Evolutionary conservation across 345 rosid genomes (phyloP), one percentile per base, ranked within the genome.

Genomic region (Triadica sebifera): DNA sequence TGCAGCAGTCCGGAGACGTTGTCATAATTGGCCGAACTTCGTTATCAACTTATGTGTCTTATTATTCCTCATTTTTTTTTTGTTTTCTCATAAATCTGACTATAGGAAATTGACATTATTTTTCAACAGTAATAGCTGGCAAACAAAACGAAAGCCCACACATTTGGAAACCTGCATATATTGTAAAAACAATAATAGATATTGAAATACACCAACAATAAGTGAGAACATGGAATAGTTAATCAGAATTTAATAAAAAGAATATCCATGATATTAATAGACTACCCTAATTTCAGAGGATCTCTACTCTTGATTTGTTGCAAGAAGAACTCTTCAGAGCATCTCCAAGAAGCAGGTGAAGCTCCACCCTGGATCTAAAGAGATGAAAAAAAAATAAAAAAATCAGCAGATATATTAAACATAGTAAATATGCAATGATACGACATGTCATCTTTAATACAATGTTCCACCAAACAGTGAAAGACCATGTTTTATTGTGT

Each of bases 281-380:
- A 79, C 88, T 73, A 92, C 97, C 98, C 98, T 13, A 89, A 73
- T 77, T 89, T 87, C 72, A 94, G 88, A 74, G 93, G 95, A 86
- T 94, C 98, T 82, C 98, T 85, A 69, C 89, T 85, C 91, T 82
- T 92, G 86, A 92, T 88, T 83, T 90, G 92, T 66, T 73, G 81
- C 34, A 90, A 82, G 49, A 94, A 88, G 72, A 86, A 92, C 57
- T 92, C 97, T 81, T 94, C 98, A 3, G 97, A 90, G 87, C 97
- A 94, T 85, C 89, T 92, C 98, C 98, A 94, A 22, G 96, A 85
- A 77, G 97, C 97, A 41, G 92, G 96, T 56, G 94, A 89, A 67
- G 80, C 81, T 81, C 89, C 87, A 81, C 81, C 90, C 97, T 91
- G 67, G 65, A 79, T 72, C 53, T 73, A 5, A 77, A 59, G 49